phyloP scores from a whole-genome alignment of 2,329 filamentous ascomycete species.

The Alternaria tenuissima region DNA sequence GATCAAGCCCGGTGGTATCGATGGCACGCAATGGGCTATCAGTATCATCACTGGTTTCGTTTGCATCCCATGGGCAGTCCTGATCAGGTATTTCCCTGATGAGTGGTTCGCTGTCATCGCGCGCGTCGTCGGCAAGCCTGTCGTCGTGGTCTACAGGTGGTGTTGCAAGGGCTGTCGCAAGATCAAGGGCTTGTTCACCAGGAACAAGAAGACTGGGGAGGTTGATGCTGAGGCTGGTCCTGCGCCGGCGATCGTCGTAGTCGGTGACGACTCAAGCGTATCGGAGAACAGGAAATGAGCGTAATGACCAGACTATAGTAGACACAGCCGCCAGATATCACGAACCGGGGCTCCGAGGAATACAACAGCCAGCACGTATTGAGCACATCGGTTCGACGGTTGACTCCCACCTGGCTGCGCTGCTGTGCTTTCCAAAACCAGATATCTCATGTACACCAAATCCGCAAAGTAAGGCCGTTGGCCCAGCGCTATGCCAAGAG shows the following conservation, averaged over 20 bases:
- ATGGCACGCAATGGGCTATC: constrained; percentile 68
- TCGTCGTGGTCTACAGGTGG: constrained; percentile 32
- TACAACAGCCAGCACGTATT: too few species aligned
- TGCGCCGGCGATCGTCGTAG: constrained; percentile 30
- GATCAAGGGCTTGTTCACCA: constrained; percentile 26
- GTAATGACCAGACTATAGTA: too few species aligned
- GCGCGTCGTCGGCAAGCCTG: constrained; percentile 29
- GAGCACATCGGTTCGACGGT: too few species aligned
- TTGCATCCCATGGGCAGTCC: constrained; percentile 62
- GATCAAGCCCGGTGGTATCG: constrained; percentile 57
- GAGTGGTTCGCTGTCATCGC: constrained; percentile 38
- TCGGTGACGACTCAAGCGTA: constrained; percentile 13
- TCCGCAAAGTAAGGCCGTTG: too few species aligned
- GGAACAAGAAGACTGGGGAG: constrained; percentile 21
- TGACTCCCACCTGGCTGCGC: too few species aligned
- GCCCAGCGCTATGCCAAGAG: background rate
- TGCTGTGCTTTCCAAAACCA: too few species aligned
- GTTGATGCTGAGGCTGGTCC: constrained; percentile 26
- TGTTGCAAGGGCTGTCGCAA: constrained; percentile 17
- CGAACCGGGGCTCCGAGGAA: too few species aligned
- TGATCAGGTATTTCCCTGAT: constrained; percentile 63
- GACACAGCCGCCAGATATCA: too few species aligned
- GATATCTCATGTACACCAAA: too few species aligned
- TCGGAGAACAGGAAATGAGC: constrained; percentile 10
- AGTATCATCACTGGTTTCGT: constrained; percentile 61